A percentile compares a stretch with the other conserved stretches of the same genome.
These are phyloP conservation scores for Microdochium bolleyi DNA, from an alignment of 2,329 filamentous ascomycete genomes.

Conservation along the genomic window DNA sequence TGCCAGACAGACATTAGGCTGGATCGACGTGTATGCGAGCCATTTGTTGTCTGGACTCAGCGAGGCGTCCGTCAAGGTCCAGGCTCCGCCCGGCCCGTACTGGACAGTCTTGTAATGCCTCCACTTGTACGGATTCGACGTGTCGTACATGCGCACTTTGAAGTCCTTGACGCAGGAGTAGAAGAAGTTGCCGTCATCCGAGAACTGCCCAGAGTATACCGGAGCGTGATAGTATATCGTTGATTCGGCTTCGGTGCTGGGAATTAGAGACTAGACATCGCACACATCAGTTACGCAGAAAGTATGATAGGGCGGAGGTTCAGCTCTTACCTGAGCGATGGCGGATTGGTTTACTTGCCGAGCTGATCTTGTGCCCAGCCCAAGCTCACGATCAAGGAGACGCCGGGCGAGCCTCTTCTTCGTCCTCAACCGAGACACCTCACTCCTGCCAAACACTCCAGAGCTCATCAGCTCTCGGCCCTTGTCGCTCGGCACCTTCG, in stretches of 20 bases:
- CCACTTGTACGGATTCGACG: slow-evolving; percentile 91
- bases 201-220: slow-evolving; percentile 94
- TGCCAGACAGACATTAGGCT: slow-evolving; percentile 75
- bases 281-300: slow-evolving; percentile 6
- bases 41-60: slow-evolving; percentile 87
- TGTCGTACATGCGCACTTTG: slow-evolving; percentile 94
- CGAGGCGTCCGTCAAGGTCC: slow-evolving; percentile 93
- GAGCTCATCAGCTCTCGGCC: slow-evolving; percentile 74
- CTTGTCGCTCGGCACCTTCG: slow-evolving; percentile 74
- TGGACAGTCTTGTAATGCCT: slow-evolving; percentile 85
- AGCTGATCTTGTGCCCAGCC: slow-evolving; percentile 52
- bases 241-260: slow-evolving; percentile 69
- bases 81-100: slow-evolving; percentile 82
- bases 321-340: slow-evolving; percentile 53
- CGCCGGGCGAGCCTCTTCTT: slow-evolving; percentile 59
- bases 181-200: slow-evolving; percentile 95
- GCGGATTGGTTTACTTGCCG: slow-evolving; percentile 54
- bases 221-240: slow-evolving; percentile 81
- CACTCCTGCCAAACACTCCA: slow-evolving; percentile 69
- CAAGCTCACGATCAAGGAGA: slow-evolving; percentile 76
- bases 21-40: slow-evolving; percentile 86
- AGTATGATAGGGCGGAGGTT: not conserved
- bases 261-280: slow-evolving; percentile 58
- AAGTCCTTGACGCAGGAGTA: slow-evolving; percentile 90
- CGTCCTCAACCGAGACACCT: slow-evolving; percentile 37